Conservation (phyloP, 148 eudicot species). For the Tetragonia tetragonoides region DNA sequence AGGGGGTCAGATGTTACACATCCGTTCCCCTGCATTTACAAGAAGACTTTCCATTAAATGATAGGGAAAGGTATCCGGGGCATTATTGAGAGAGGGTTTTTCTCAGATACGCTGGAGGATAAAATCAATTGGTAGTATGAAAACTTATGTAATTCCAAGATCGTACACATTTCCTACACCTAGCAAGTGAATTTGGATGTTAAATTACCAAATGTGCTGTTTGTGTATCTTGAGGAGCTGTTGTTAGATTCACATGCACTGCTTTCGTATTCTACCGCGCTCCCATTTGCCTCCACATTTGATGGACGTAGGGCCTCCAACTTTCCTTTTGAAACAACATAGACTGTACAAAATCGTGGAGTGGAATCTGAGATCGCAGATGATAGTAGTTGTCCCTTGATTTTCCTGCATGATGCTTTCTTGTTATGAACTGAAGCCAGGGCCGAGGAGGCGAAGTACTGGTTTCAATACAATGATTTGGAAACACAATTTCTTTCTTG, state of each 20-base stretch:
- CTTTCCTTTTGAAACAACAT: constrained; percentile 77
- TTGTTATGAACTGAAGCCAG: not conserved
- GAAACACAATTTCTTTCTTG: not conserved
- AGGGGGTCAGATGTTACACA: no score
- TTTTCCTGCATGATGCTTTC: constrained; percentile 33
- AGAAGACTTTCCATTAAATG: no score
- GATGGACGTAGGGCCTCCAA: constrained; percentile 71
- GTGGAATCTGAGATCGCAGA: constrained; percentile 57
- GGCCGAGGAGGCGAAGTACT: no score
- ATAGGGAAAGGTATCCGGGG: no score
- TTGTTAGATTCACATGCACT: constrained; percentile 44
- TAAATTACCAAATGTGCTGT: constrained; percentile 45
- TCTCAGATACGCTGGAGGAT: no score
- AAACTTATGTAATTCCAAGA: not conserved
- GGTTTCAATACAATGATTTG: not conserved
- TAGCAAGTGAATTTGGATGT: not conserved
- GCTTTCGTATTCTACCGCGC: constrained; percentile 40
- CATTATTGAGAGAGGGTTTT: no score
- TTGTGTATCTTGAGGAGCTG: constrained; percentile 49
- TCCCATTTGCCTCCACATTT: constrained; percentile 37
- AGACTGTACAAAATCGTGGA: constrained; percentile 80
- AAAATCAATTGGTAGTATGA: no score
- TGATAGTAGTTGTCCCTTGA: constrained; percentile 55
- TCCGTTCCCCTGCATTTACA: no score
- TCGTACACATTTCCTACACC: constrained; percentile 5